A percentile compares a stretch with the other conserved stretches of the same genome.
Conservation (phyloP, 2,329 filamentous ascomycete species). For the Microsporum ferrugineum region DNA sequence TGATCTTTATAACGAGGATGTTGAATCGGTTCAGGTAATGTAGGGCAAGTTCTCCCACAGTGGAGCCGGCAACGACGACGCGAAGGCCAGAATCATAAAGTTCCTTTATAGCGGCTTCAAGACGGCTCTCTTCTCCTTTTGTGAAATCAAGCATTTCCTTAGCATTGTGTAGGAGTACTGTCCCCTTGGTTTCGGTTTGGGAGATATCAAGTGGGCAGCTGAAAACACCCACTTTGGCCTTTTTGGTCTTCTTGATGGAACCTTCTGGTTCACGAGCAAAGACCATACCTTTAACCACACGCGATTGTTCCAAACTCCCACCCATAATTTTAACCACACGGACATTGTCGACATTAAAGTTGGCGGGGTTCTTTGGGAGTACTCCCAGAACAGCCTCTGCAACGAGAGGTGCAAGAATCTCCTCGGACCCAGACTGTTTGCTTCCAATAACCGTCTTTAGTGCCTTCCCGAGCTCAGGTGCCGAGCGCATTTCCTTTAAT, state of each 20-base stretch:
- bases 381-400: conserved; percentile 76
- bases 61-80: conserved; percentile 82
- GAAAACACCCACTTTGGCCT: conserved; percentile 94
- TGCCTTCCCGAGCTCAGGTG: conserved; percentile 82
- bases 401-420: conserved; percentile 73
- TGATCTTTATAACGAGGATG: conserved; percentile 90
- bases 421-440: conserved; percentile 92
- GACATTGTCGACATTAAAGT: conserved; percentile 99
- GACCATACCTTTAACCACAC: conserved; percentile 95
- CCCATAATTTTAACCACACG: conserved; percentile 99
- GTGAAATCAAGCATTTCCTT: conserved; percentile 99
- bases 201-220: conserved; percentile 90
- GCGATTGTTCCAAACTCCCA: conserved; percentile 84
- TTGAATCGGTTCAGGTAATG: conserved; percentile 97
- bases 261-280: conserved; percentile 94
- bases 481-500: conserved; percentile 69
- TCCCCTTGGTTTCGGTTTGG: conserved; percentile 98
- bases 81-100: conserved; percentile 86
- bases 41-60: conserved; percentile 88
- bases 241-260: conserved; percentile 74
- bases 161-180: conserved; percentile 88
- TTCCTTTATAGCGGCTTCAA: conserved; percentile 88
- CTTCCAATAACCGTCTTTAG: conserved; percentile 90
- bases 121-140: conserved; percentile 86
- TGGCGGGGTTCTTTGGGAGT: conserved; percentile 83